Conservation (phyloP, 768 basidiomycete genomes). For the Mycena leptocephala region DNA sequence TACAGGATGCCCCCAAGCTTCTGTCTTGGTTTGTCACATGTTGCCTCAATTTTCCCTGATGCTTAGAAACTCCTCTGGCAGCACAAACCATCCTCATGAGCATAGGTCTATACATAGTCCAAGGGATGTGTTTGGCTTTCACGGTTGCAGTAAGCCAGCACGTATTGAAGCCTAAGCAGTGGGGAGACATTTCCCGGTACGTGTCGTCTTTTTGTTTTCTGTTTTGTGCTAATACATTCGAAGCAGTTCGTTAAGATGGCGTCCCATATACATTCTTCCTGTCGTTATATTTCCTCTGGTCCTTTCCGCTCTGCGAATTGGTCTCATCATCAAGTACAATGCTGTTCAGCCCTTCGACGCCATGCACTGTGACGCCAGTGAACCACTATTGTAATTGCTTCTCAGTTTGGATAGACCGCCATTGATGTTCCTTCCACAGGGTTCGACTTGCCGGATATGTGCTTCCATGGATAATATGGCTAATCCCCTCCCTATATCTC, state of each 20-base stretch:
- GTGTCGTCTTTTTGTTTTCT: neutral
- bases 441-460: neutral
- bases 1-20: conserved; percentile 28
- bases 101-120: neutral
- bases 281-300: conserved; percentile 6
- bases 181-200: conserved; percentile 19
- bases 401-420: neutral
- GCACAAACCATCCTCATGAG: conserved; percentile 23
- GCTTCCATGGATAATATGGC: neutral
- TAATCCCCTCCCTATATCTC: neutral
- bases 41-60: neutral
- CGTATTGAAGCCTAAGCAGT: conserved; percentile 17
- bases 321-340: conserved; percentile 10
- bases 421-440: conserved; percentile 6
- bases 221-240: neutral
- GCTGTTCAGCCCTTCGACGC: conserved; percentile 25
- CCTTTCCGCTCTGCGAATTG: neutral
- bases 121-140: conserved; percentile 4
- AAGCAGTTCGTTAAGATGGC: conserved; percentile 19
- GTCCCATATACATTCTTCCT: conserved; percentile 22
- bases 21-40: conserved; percentile 15
- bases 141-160: conserved; percentile 11
- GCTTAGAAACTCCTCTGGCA: neutral
- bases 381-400: conserved; percentile 8
- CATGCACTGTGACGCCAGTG: conserved; percentile 22